Conservation (phyloP, 257 asterid species). For the Knoxia roxburghii region DNA sequence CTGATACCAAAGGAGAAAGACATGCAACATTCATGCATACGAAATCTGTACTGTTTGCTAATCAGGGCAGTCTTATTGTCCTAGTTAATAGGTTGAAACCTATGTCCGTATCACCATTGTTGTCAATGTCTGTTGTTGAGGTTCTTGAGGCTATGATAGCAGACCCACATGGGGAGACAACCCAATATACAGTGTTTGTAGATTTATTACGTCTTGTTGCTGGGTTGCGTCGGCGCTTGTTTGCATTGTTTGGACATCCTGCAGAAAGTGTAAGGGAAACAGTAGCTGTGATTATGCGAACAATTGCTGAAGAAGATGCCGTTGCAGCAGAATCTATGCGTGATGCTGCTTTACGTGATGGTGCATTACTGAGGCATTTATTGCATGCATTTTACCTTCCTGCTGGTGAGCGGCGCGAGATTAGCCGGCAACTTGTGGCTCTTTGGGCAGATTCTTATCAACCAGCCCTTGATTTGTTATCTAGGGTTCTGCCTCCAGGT, state of each 20-base stretch:
- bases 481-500: slow-evolving; percentile 98
- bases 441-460: slow-evolving; percentile 99
- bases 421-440: slow-evolving; percentile 98
- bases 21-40: slow-evolving; percentile 95
- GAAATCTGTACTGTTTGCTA: slow-evolving; percentile 81
- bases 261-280: slow-evolving; percentile 95
- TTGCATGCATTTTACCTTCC: slow-evolving; percentile 92
- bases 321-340: slow-evolving; percentile 99
- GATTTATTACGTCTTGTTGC: slow-evolving; percentile 93
- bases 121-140: slow-evolving; percentile 92
- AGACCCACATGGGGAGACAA: slow-evolving; percentile 93
- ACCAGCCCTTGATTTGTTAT: slow-evolving; percentile 90
- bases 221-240: slow-evolving; percentile 93
- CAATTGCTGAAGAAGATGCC: slow-evolving; percentile 99
- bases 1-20: slow-evolving; percentile 90
- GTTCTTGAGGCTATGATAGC: slow-evolving; percentile 97
- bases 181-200: slow-evolving; percentile 89
- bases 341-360: slow-evolving; percentile 98
- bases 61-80: slow-evolving; percentile 63
- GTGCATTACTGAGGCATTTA: slow-evolving; percentile 92
- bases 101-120: slow-evolving; percentile 79
- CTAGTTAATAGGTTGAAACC: slow-evolving; percentile 92
- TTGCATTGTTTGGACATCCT: slow-evolving; percentile 96
- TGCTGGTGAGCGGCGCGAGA: slow-evolving; percentile 92
- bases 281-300: slow-evolving; percentile 94